Evolutionary conservation across 2,329 filamentous ascomycete genomes (phyloP).

Genomic region (Pseudogymnoascus sp.): DNA sequence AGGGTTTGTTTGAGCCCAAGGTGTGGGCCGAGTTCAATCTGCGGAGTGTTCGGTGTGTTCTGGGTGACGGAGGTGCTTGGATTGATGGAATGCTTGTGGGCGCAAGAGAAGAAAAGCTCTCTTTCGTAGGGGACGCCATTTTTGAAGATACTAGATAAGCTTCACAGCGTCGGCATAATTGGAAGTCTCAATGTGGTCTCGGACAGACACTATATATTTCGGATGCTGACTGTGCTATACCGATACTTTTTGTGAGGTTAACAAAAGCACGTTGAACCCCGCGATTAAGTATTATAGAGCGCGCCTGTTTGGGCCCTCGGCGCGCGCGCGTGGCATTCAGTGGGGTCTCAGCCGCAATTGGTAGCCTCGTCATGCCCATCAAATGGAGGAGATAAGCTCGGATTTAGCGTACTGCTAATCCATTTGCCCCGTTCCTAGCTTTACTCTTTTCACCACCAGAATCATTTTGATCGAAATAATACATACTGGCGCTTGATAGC

Average conservation of each 20-base stretch:
- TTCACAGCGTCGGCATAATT: slow-evolving; percentile 7
- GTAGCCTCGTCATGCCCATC: neutral
- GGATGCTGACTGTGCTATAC: neutral
- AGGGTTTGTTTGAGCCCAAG: slow-evolving; percentile 46
- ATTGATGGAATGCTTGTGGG: slow-evolving; percentile 36
- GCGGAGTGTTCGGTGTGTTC: slow-evolving; percentile 58
- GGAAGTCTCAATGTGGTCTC: neutral
- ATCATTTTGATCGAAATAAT: neutral
- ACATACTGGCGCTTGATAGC: neutral
- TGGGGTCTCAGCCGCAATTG: neutral
- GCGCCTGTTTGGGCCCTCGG: neutral
- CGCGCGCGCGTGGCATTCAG: neutral
- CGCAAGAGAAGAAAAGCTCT: slow-evolving; percentile 24
- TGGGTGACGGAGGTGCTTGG: slow-evolving; percentile 50
- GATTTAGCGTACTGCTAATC: neutral
- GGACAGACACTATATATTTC: neutral
- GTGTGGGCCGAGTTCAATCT: slow-evolving; percentile 69
- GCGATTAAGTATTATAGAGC: neutral
- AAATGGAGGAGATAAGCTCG: neutral
- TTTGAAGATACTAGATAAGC: neutral
- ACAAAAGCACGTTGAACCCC: neutral
- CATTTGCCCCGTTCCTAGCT: neutral
- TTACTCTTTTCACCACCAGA: neutral
- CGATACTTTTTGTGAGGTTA: neutral
- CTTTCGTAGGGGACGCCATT: slow-evolving; percentile 23